phyloP scores from a whole-genome alignment of 805 yeast species.

The Saturnispora gosingensis region DNA sequence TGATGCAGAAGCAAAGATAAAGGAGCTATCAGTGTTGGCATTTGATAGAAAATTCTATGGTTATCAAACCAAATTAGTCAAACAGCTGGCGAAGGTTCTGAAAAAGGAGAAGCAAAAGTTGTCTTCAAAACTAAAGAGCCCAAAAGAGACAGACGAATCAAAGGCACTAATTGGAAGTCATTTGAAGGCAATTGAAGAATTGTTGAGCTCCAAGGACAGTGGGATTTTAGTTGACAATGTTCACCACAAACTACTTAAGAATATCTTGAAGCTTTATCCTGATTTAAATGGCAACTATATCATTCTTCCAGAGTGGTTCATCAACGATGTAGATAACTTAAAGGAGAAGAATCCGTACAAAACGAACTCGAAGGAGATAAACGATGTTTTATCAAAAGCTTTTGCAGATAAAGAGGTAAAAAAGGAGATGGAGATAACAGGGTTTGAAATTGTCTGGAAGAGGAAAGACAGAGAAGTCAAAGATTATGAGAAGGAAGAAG shows the following conservation, averaged over 20 bases:
- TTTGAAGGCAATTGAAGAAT: conserved; percentile 1
- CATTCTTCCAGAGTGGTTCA: conserved; percentile 29
- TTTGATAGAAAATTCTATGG: conserved; percentile 40
- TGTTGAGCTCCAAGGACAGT: conserved; percentile 1
- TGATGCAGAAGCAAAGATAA: conserved; percentile 39
- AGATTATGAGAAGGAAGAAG: conserved; percentile 14
- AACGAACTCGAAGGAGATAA: conserved; percentile 31
- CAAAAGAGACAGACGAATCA: not conserved
- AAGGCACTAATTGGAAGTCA: not conserved
- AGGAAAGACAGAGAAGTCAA: conserved; percentile 11
- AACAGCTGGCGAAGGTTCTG: conserved; percentile 34
- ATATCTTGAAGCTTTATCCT: conserved; percentile 10
- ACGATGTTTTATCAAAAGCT: conserved; percentile 38
- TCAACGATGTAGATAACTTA: conserved; percentile 24
- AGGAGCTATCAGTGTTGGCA: conserved; percentile 34
- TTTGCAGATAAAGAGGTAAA: conserved; percentile 38
- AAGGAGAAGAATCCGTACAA: conserved; percentile 30
- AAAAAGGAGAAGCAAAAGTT: conserved; percentile 12
- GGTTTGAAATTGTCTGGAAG: conserved; percentile 7
- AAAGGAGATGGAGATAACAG: conserved; percentile 11
- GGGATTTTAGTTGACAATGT: conserved; percentile 6
- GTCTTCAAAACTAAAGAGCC: not conserved
- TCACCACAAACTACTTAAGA: conserved; percentile 17
- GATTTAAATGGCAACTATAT: conserved; percentile 3
- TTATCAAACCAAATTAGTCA: conserved; percentile 26